Conservation (phyloP, 2,329 filamentous ascomycete genomes). For the Fulvia fulva region DNA sequence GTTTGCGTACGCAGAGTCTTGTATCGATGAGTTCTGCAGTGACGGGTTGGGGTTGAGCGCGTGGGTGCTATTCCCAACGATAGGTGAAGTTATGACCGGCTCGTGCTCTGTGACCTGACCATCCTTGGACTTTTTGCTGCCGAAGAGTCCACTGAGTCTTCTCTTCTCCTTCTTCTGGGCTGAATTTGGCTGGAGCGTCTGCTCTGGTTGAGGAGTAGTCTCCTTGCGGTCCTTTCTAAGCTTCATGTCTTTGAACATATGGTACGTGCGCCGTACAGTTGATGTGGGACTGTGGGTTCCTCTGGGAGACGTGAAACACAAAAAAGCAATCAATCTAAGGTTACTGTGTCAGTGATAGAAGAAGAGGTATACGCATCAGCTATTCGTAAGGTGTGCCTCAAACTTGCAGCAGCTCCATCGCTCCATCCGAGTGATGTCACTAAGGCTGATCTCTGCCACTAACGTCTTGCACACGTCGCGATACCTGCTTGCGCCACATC, state of each 20-base stretch:
- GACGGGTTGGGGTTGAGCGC: background rate
- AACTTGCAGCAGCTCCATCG: background rate
- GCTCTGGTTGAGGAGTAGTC: background rate
- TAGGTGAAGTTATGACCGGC: background rate
- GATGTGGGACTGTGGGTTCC: background rate
- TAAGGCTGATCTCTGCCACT: background rate
- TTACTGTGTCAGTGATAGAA: background rate
- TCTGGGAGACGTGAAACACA: background rate
- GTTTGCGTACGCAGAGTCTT: constrained; percentile 27
- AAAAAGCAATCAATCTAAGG: background rate
- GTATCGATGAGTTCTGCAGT: constrained; percentile 3
- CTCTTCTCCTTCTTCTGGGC: constrained; percentile 1
- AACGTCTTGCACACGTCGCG: background rate
- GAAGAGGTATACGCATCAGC: background rate
- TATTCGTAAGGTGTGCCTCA: background rate
- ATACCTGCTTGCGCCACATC: background rate
- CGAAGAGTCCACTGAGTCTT: constrained; percentile 8
- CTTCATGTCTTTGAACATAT: constrained; percentile 1
- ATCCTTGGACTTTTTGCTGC: constrained; percentile 1
- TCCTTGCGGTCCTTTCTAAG: constrained; percentile 1
- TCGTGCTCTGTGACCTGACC: background rate
- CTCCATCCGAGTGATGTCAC: background rate
- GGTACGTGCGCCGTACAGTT: background rate
- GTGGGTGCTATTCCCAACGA: background rate
- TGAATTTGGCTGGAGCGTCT: background rate